Percentiles rank a stretch among this genome's conserved stretches.
phyloP scores from a whole-genome alignment of 164 flowering plant genomes.

The Kingdonia uniflora region DNA sequence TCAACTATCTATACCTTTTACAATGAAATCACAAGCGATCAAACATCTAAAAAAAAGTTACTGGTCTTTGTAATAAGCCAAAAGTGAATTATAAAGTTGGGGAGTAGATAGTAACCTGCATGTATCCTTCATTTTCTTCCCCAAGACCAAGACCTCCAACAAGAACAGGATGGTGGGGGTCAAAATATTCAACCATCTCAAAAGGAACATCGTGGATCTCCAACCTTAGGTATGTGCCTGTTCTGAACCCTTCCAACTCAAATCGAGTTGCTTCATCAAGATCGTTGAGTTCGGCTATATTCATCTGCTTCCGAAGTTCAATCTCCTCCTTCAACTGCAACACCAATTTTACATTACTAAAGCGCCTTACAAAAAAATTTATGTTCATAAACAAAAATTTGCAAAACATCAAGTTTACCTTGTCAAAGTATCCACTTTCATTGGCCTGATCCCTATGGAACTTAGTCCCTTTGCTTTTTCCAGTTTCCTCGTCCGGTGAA shows the following conservation, averaged over 20 bases:
- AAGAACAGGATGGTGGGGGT: slow-evolving; percentile 77
- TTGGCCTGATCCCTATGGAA: slow-evolving; percentile 24
- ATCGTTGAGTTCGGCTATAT: slow-evolving; percentile 73
- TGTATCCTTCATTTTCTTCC: slow-evolving; percentile 88
- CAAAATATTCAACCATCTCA: slow-evolving; percentile 96
- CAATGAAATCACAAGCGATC: too few relatives aligned
- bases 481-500: slow-evolving; percentile 49
- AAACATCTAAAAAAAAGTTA: too few relatives aligned
- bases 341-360: background rate
- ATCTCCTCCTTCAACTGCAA: slow-evolving; percentile 80
- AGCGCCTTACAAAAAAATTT: background rate
- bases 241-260: slow-evolving; percentile 82
- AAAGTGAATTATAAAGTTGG: background rate
- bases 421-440: slow-evolving; percentile 55
- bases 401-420: slow-evolving; percentile 34
- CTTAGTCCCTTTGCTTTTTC: slow-evolving; percentile 23
- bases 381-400: background rate
- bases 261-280: slow-evolving; percentile 73
- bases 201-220: slow-evolving; percentile 80
- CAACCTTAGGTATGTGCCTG: slow-evolving; percentile 84
- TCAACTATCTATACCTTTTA: too few relatives aligned
- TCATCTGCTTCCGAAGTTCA: slow-evolving; percentile 72
- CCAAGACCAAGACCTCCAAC: slow-evolving; percentile 89
- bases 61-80: background rate
- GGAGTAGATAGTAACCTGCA: slow-evolving; percentile 65